A percentile compares a stretch with the other conserved stretches of the same genome.
phyloP scores from a whole-genome alignment of 805 yeast species.

The Ogataea saltuana region DNA sequence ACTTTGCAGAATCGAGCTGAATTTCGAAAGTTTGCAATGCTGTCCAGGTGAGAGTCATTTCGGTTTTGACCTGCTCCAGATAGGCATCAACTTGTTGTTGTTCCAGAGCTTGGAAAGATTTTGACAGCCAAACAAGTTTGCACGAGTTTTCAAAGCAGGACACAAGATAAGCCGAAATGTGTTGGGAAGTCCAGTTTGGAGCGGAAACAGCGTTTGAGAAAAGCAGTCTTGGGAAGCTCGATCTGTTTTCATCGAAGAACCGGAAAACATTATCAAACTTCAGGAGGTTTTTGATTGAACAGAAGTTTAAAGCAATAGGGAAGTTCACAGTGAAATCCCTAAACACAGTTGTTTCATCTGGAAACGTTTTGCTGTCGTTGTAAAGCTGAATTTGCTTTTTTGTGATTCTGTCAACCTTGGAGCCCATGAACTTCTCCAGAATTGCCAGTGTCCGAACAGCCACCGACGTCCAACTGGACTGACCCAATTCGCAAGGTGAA shows the following conservation, averaged over 20 bases:
- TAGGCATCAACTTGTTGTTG: slow-evolving; percentile 5
- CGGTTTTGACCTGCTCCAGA: slow-evolving; percentile 22
- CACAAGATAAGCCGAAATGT: slow-evolving; percentile 6
- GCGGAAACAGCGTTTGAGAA: slow-evolving; percentile 2
- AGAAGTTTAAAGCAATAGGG: slow-evolving; percentile 39
- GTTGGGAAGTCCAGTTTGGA: slow-evolving; percentile 12
- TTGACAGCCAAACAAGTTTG: slow-evolving; percentile 41
- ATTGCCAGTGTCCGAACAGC: slow-evolving; percentile 12
- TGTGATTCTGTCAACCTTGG: not conserved
- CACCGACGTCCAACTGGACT: slow-evolving; percentile 9
- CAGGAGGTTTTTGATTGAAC: slow-evolving; percentile 32
- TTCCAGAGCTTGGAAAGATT: slow-evolving; percentile 14
- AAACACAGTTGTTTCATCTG: slow-evolving; percentile 11
- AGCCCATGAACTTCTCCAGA: slow-evolving; percentile 6
- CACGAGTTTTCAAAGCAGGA: slow-evolving; percentile 39
- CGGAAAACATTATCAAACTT: slow-evolving; percentile 45
- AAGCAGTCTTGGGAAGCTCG: slow-evolving; percentile 13
- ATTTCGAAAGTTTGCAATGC: slow-evolving; percentile 34
- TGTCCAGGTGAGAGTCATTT: slow-evolving; percentile 33
- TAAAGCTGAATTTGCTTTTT: not conserved
- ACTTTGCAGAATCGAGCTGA: slow-evolving; percentile 21
- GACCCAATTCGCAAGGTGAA: not conserved
- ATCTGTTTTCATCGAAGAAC: slow-evolving; percentile 35
- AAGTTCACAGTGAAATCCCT: slow-evolving; percentile 41
- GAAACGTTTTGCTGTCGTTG: slow-evolving; percentile 2